Evolutionary conservation across 805 yeast species (phyloP).

Genomic region (Torulaspora franciscae): DNA sequence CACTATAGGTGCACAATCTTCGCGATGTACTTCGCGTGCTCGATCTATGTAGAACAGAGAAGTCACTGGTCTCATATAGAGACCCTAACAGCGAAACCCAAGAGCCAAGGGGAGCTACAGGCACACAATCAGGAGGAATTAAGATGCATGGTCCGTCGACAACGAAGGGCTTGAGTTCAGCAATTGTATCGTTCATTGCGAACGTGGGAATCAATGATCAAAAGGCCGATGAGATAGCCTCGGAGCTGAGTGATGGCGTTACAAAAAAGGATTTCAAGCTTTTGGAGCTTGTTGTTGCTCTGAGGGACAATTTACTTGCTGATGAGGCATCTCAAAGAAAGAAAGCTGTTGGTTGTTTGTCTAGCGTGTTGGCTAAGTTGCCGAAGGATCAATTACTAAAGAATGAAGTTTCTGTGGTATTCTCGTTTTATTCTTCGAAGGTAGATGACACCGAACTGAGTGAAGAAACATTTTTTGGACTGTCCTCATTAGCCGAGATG

Average conservation of each 20-base stretch:
- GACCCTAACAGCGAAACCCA: neutral
- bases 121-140: neutral
- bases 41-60: too few species aligned
- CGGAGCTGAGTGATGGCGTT: conserved; percentile 29
- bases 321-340: conserved; percentile 50
- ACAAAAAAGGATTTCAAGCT: conserved; percentile 34
- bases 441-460: conserved; percentile 58
- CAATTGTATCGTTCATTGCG: conserved; percentile 36
- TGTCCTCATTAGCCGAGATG: conserved; percentile 50
- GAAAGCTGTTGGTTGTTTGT: conserved; percentile 44
- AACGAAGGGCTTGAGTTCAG: neutral
- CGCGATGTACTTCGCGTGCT: too few species aligned
- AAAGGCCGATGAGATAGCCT: conserved; percentile 30
- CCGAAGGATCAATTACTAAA: conserved; percentile 31
- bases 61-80: neutral
- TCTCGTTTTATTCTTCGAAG: conserved; percentile 57
- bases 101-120: too few species aligned
- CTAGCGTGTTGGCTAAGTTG: conserved; percentile 37
- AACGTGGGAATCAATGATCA: conserved; percentile 37
- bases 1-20: too few species aligned
- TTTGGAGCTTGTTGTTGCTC: conserved; percentile 49
- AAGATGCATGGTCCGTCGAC: neutral
- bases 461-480: conserved; percentile 49
- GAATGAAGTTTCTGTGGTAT: conserved; percentile 39
- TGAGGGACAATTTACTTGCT: conserved; percentile 62